phyloP scores from a whole-genome alignment of 139 green algal species.

The Ulvella scutata region DNA sequence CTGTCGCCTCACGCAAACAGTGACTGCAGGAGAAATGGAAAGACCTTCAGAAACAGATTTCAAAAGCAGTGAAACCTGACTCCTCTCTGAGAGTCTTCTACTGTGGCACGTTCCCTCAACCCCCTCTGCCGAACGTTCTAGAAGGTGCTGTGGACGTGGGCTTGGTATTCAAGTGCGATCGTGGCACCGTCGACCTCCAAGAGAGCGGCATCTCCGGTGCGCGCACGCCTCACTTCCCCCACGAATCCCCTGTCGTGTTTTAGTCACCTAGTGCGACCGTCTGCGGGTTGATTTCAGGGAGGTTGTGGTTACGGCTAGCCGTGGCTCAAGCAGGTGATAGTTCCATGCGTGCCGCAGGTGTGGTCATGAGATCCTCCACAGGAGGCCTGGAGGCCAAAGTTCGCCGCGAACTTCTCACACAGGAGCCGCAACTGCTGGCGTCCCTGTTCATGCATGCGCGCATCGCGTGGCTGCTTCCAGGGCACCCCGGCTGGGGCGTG shows the following conservation, averaged over 20 bases:
- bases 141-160: background rate
- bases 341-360: too few relatives aligned
- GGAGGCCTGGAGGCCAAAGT: background rate
- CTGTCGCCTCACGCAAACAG: too few relatives aligned
- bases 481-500: background rate
- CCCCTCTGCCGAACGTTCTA: background rate
- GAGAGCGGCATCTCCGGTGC: background rate
- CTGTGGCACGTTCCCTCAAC: background rate
- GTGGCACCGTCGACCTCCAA: background rate
- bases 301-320: too few relatives aligned
- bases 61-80: background rate
- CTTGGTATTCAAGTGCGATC: background rate
- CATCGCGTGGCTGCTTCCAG: background rate
- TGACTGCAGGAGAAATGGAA: background rate
- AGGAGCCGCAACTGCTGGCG: slow-evolving; percentile 1
- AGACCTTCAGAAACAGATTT: background rate
- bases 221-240: background rate
- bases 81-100: background rate
- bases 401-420: background rate
- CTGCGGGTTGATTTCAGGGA: too few relatives aligned
- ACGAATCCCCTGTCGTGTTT: background rate
- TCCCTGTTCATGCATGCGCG: background rate
- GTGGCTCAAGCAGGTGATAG: too few relatives aligned
- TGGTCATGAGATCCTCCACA: background rate
- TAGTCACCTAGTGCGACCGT: too few relatives aligned